Evolutionary conservation across 2,329 filamentous ascomycete species (phyloP), one percentile per base, ranked within the genome.

Genomic region (Fusarium gaditjirri): DNA sequence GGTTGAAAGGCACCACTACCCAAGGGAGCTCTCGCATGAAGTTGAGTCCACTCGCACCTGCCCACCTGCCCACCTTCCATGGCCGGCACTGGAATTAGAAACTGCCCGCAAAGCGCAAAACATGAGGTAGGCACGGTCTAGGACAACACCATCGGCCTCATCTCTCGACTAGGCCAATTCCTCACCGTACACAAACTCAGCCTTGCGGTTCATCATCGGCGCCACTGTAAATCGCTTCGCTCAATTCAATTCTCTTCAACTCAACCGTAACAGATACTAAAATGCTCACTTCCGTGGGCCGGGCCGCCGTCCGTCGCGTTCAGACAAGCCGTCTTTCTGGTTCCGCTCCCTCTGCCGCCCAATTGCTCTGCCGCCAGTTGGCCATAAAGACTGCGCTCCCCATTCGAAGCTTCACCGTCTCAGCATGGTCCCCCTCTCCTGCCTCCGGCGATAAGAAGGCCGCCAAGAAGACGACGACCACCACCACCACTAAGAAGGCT

Each of bases 201-300:
- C 49, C 53, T 67, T 38, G 47, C 56, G 33, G 41, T 49, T 44
- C 29, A 41, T 38, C 35, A 41, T 33, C 52, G 52, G 43, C 43
- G 46, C 43, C 60, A 54, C 23, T 52, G 39, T 31, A 23, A 58
- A 36, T 35, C 16, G 19, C 31, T 39, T 47, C 43, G 52, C 50
- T 43, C 35, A 59, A 36, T 36, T 53, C 47, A 46, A 44, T 42
- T 36, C 19, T 19, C 36, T 33, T 29, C 25, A 39, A 35, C 31
- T 8, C 53, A 44, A 41, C 29, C 17, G 23, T 29, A 44, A 19
- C 39, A 39, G 21, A 38, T 25, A 35, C 41, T 65, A 74, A 65
- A 63, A 87, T 86, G 85, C 76, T 86, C 68, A 82, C 81, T 56
- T 78, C 81, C 35, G 76, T 85, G 70, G 80, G 81, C 70, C 81